Base-by-base conservation (phyloP, 2,329 filamentous ascomycete genomes). In the Aspergillus fischeri region DNA sequence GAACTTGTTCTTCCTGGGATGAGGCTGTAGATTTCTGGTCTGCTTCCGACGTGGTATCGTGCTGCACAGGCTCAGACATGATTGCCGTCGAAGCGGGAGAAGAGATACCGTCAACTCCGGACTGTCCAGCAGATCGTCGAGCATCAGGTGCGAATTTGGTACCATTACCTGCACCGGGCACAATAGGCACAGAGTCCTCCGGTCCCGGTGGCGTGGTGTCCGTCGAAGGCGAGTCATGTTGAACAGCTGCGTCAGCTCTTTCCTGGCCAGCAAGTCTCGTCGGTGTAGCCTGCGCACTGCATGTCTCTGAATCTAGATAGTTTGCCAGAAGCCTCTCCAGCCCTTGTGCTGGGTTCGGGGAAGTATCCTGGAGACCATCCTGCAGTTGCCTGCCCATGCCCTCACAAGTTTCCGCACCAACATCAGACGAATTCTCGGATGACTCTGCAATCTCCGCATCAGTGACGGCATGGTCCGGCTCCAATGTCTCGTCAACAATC, bases 401-500 rank as follows among this genome's bases (percentile, higher is more conserved):
- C 20, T 73, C 63, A 11, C 69, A 56, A 11, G 60, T 60, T 7
- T 17, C 3, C 5, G 32, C 32, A 17, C 32, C 14, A 14, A 32
- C 4, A 6, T 38, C 32, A 24, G 55, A 28, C 14, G 21, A 49
- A 9, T 66, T 59, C 24, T 67, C 67, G 3, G 59, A 52, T 2
- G 21, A 10, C 11, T 55, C 38, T 68, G 53, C 59, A 8, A 55
- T 51, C 11, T 63, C 59, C 4, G 60, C 35, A 3, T 64, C 60
- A 38, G 52, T 55, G 44, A 41, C 54, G 27, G 62, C 59, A 29
- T 67, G 64, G 21, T 56, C 59, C 45, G 65, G 62, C 41, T 66
- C 63, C 20, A 66, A 59, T 4, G 65, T 75, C 32, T 84, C 79
- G 20, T 85, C 83, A 17, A 89, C 85, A n/a, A 87, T 83, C 55